Base-by-base conservation (phyloP, 1,139 yeast genomes). In the Pichia kudriavzevii region DNA sequence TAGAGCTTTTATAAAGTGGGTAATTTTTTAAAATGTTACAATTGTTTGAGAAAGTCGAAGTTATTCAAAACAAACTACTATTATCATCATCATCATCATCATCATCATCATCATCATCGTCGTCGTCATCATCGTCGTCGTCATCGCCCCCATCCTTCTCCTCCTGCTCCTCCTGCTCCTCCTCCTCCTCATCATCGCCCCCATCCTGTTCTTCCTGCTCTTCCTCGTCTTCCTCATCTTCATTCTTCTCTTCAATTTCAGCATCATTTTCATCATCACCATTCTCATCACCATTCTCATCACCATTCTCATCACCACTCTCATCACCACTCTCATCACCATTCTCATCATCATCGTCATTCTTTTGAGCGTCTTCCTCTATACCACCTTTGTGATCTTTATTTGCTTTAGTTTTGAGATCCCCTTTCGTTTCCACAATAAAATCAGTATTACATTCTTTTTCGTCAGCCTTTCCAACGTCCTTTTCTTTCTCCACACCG, bases 221-320 rank as follows among this genome's bases (percentile, higher is more conserved):
- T 11, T 35, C 34, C 6, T 32, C 35, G 11, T 33, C 28, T 8
- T 4, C 31, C 15, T 11, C 14, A 15, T n/a, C 8, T 13, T 28
- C 24, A 8, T 14, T 7, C 16, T 5, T 14, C 12, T 15, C 9
- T 25, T 29, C 23, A 19, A 19, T 15, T 32, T 14, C 36, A 3
- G 28, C 39, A 8, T 35, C 36, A 8, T 28, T 28, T 9, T 28
- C 22, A 20, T 36, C 36, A 4, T 32, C 39, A 11, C 27, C 31
- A 10, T 32, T 28, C 15, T 34, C 21, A 7, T 27, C 31, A 17
- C 19, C 12, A 5, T 30, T 30, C 5, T 12, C 37, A 4, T 30
- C 33, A 11, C 26, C 30, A 8, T 25, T 23, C 9, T 26, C 20
- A 5, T 13, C 29, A 24, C 7, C 26, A 24, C 10, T 17, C 21